phyloP scores from a whole-genome alignment of 192 early-diverging fungal genomes.

The Geranomyces michiganensis region DNA sequence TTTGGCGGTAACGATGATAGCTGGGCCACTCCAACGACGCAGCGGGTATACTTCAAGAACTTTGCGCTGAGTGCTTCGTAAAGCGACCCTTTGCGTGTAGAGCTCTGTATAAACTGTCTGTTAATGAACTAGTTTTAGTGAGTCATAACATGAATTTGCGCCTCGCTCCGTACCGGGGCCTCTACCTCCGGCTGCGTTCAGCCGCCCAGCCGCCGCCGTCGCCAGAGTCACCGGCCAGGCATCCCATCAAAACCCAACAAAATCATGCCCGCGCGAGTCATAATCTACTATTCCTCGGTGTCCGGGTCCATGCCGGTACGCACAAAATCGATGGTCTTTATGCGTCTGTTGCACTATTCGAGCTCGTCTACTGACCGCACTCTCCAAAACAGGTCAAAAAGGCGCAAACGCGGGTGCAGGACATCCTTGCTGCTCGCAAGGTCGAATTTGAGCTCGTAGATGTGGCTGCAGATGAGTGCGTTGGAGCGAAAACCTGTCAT shows the following conservation, averaged over 20 bases:
- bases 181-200: no score
- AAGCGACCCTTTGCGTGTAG: no score
- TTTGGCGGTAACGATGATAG: conserved; percentile 39
- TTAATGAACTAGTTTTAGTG: no score
- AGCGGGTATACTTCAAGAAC: conserved; percentile 43
- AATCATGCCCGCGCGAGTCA: conserved; percentile 20
- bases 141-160: no score
- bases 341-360: neutral
- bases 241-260: no score
- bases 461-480: conserved; percentile 49
- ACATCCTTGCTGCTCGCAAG: conserved; percentile 43
- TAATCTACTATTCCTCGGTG: conserved; percentile 44
- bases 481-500: neutral
- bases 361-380: neutral
- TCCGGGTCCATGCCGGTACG: conserved; percentile 33
- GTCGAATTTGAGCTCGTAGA: conserved; percentile 44
- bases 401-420: conserved; percentile 40
- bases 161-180: no score
- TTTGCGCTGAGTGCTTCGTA: conserved; percentile 15
- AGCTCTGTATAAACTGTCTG: no score
- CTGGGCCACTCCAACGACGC: conserved; percentile 37
- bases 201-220: no score
- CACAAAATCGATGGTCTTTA: neutral
- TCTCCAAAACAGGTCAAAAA: conserved; percentile 35
- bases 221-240: no score